Conservation (phyloP, 768 basidiomycete species). For the Rhizopogon salebrosus region DNA sequence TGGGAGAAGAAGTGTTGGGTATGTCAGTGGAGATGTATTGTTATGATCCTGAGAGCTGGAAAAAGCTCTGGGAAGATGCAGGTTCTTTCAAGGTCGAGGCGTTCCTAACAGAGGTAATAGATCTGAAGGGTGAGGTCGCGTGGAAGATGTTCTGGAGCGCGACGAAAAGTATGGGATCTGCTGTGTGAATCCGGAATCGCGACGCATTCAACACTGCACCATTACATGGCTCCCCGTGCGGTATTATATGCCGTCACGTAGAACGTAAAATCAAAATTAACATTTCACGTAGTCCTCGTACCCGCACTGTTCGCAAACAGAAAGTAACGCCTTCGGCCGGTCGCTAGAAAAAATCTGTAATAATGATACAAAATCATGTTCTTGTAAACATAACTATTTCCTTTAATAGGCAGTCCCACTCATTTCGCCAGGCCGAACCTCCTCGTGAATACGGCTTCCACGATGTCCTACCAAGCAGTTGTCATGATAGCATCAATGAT, state of each 20-base stretch:
- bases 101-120: constrained; percentile 11
- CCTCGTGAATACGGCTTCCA: constrained; percentile 1
- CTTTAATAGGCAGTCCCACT: background rate
- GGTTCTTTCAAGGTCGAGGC: constrained; percentile 22
- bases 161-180: constrained; percentile 3
- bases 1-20: background rate
- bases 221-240: too few relatives aligned
- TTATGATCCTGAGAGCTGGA: constrained; percentile 23
- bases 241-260: too few relatives aligned
- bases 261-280: too few relatives aligned
- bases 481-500: background rate
- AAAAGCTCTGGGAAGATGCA: constrained; percentile 17
- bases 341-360: background rate
- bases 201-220: background rate
- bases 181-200: background rate
- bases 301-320: too few relatives aligned
- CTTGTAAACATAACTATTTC: too few relatives aligned
- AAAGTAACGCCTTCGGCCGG: background rate
- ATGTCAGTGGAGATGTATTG: constrained; percentile 14
- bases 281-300: too few relatives aligned
- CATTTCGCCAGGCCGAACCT: constrained; percentile 6
- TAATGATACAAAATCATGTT: background rate
- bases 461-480: constrained; percentile 7
- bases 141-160: constrained; percentile 17
- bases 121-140: background rate